Conservation (phyloP, 306 rosid species). For the Calophaca sinica region DNA sequence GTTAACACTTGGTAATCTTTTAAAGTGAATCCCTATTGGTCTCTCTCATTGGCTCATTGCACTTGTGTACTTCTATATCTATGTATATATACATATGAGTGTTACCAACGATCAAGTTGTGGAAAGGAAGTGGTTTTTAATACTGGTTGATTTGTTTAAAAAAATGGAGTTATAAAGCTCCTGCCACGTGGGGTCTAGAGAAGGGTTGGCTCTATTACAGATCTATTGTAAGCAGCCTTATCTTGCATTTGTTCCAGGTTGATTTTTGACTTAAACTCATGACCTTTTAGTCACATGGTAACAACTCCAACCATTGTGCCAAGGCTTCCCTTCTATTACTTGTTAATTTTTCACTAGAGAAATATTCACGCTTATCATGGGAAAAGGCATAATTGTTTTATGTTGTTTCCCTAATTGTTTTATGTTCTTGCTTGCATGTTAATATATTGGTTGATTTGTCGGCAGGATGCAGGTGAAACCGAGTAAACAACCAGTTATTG, state of each 20-base stretch:
- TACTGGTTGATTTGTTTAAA: neutral
- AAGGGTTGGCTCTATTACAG: too few relatives aligned
- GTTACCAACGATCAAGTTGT: neutral
- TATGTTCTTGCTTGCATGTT: conserved; percentile 27
- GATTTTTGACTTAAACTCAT: too few relatives aligned
- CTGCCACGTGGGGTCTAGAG: too few relatives aligned
- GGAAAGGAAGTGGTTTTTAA: conserved; percentile 4
- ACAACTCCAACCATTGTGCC: neutral
- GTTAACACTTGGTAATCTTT: conserved; percentile 7
- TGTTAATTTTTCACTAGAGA: neutral
- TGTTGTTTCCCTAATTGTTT: conserved; percentile 7
- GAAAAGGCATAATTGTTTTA: conserved; percentile 11
- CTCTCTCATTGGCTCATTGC: conserved; percentile 1
- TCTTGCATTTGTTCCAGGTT: too few relatives aligned
- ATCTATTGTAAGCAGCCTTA: too few relatives aligned
- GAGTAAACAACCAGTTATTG: conserved; percentile 67
- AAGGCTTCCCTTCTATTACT: neutral
- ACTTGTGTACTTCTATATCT: conserved; percentile 3
- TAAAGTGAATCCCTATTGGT: neutral
- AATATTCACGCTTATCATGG: conserved; percentile 19
- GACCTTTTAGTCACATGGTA: neutral
- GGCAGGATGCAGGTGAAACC: conserved; percentile 89
- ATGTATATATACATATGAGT: conserved; percentile 7
- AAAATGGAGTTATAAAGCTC: neutral
- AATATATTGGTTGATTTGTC: conserved; percentile 39